Evolutionary conservation across 176 grass and related monocot genomes (phyloP).

Genomic region (Cymbopogon citratus): DNA sequence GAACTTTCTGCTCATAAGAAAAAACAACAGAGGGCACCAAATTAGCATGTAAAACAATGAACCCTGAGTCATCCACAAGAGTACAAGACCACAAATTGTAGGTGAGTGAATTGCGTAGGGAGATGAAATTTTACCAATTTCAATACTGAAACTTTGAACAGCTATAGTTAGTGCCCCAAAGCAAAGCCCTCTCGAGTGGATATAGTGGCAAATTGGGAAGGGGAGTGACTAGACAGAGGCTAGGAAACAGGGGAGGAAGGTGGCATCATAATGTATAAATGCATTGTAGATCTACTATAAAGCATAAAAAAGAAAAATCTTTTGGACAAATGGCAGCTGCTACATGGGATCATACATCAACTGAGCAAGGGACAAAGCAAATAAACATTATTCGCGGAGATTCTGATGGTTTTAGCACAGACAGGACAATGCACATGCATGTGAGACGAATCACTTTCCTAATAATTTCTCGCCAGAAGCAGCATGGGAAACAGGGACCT

Average conservation of each 20-base stretch:
- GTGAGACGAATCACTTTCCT: conserved; percentile 32
- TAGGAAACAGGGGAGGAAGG: conserved; percentile 22
- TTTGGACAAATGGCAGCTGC: conserved; percentile 7
- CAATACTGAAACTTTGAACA: not conserved
- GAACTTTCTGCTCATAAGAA: not conserved
- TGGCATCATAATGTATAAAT: not conserved
- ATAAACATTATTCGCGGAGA: conserved; percentile 37
- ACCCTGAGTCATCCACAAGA: not conserved
- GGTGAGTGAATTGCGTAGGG: conserved; percentile 13
- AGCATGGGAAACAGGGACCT: conserved; percentile 37
- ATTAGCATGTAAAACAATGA: conserved; percentile 6
- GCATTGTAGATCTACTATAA: conserved; percentile 8
- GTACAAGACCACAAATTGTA: not conserved
- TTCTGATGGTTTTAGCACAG: conserved; percentile 38
- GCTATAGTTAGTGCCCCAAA: conserved; percentile 14
- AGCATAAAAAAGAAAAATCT: conserved; percentile 13
- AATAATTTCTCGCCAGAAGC: conserved; percentile 36
- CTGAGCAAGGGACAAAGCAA: conserved; percentile 26
- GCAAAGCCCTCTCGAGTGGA: conserved; percentile 23
- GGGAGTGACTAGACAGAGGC: conserved; percentile 15
- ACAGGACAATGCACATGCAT: conserved; percentile 59
- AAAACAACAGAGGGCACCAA: not conserved
- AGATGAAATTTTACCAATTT: not conserved
- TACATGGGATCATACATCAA: conserved; percentile 31
- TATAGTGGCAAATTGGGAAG: conserved; percentile 23